Conservation (phyloP, 257 asterid species). For the Fraxinus americana region DNA sequence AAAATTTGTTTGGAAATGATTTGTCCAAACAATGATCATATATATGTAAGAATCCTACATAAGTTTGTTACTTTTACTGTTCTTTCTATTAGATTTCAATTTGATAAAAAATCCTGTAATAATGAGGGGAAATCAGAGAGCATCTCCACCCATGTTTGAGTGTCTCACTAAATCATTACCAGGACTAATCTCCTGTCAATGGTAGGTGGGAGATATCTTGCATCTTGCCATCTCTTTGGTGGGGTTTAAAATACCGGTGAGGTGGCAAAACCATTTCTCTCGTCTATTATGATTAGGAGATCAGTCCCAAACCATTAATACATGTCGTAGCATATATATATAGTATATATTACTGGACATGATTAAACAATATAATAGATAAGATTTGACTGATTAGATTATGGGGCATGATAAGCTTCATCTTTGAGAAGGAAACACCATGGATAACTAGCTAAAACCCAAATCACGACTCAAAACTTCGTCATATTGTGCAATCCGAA, state of each 20-base stretch:
- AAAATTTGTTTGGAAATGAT: too few species aligned
- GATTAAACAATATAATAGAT: neutral
- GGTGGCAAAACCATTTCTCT: too few species aligned
- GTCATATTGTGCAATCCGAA: neutral
- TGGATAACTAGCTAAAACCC: neutral
- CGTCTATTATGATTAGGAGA: too few species aligned
- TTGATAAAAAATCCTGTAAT: slow-evolving; percentile 32
- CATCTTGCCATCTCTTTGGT: too few species aligned
- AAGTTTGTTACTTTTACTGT: slow-evolving; percentile 42
- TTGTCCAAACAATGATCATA: slow-evolving; percentile 24
- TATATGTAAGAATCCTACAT: slow-evolving; percentile 35
- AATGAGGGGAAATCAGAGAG: slow-evolving; percentile 41
- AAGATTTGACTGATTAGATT: neutral
- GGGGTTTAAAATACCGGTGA: too few species aligned
- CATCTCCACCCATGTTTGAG: slow-evolving; percentile 32
- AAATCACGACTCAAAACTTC: neutral
- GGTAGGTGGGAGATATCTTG: too few species aligned
- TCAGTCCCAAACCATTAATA: too few species aligned
- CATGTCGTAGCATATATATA: neutral
- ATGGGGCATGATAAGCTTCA: neutral
- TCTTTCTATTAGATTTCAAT: slow-evolving; percentile 41
- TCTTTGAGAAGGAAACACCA: neutral
- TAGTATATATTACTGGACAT: neutral
- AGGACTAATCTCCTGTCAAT: too few species aligned
- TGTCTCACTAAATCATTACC: slow-evolving; percentile 7